phyloP scores from a whole-genome alignment of 176 grass and related monocot genomes.

The Bromus sterilis region DNA sequence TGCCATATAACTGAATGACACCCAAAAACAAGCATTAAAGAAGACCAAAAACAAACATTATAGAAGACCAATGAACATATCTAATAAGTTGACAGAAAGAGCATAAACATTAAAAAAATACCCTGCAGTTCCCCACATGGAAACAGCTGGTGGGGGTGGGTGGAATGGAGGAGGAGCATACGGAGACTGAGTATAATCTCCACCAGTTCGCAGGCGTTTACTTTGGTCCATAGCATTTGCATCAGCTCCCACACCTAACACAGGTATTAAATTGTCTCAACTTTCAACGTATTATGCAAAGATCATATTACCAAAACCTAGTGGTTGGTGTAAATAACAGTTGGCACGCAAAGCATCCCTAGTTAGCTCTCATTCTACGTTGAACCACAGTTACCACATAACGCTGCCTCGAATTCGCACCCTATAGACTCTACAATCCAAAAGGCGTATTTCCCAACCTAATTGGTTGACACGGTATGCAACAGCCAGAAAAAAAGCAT shows the following conservation, averaged over 20 bases:
- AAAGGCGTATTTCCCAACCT: background rate
- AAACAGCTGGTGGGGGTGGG: constrained; percentile 66
- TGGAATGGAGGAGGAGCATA: constrained; percentile 85
- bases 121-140: constrained; percentile 83
- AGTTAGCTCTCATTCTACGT: background rate
- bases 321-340: background rate
- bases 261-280: background rate
- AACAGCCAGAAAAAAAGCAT: background rate
- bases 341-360: background rate
- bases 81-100: constrained; percentile 10
- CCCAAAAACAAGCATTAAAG: constrained; percentile 2
- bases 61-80: background rate
- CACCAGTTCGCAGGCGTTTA: constrained; percentile 80
- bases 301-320: background rate
- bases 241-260: constrained; percentile 75
- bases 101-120: constrained; percentile 26
- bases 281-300: background rate
- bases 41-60: background rate
- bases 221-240: constrained; percentile 79
- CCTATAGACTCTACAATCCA: background rate
- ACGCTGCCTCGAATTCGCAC: background rate
- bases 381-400: background rate
- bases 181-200: constrained; percentile 72
- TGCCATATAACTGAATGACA: constrained; percentile 63
- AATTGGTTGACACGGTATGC: background rate